phyloP scores from a whole-genome alignment of 768 basidiomycete species.

The Phylloporus sp. region DNA sequence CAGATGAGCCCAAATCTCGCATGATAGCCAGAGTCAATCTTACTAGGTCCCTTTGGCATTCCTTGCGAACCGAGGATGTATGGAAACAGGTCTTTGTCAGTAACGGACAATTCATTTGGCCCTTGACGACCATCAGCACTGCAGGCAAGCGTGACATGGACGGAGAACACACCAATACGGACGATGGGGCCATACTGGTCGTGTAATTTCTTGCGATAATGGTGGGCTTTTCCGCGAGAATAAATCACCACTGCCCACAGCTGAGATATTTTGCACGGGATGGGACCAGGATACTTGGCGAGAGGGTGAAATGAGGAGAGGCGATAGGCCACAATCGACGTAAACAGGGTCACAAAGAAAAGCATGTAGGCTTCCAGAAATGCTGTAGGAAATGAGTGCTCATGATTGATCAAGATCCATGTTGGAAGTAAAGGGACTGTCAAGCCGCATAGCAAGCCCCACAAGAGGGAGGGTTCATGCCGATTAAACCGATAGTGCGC shows the following conservation, averaged over 20 bases:
- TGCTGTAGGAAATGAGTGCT: conserved; percentile 2
- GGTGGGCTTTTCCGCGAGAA: conserved; percentile 17
- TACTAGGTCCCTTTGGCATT: conserved; percentile 28
- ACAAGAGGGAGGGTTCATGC: conserved; percentile 15
- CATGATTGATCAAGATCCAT: conserved; percentile 8
- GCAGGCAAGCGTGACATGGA: not conserved
- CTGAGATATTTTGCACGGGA: conserved; percentile 29
- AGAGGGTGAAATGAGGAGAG: conserved; percentile 38
- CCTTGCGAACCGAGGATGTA: conserved; percentile 25
- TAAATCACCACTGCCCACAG: conserved; percentile 20
- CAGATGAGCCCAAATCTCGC: conserved; percentile 2
- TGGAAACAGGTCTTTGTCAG: conserved; percentile 19
- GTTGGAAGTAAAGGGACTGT: conserved; percentile 11
- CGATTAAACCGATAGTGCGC: conserved; percentile 16
- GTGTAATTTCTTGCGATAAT: conserved; percentile 23
- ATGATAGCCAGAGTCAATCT: conserved; percentile 9
- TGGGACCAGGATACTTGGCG: conserved; percentile 35
- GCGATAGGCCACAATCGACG: conserved; percentile 32
- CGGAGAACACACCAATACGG: conserved; percentile 26
- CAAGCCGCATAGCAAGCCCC: conserved; percentile 10
- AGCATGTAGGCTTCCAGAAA: conserved; percentile 11
- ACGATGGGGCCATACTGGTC: conserved; percentile 30
- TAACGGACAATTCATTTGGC: conserved; percentile 36
- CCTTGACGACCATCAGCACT: conserved; percentile 22
- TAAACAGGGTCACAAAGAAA: conserved; percentile 19